Percentiles rank a stretch among this genome's conserved stretches.
These are phyloP conservation scores for Penicillium sp. DNA, from an alignment of 2,329 filamentous ascomycete species.

Conservation along the genomic window DNA sequence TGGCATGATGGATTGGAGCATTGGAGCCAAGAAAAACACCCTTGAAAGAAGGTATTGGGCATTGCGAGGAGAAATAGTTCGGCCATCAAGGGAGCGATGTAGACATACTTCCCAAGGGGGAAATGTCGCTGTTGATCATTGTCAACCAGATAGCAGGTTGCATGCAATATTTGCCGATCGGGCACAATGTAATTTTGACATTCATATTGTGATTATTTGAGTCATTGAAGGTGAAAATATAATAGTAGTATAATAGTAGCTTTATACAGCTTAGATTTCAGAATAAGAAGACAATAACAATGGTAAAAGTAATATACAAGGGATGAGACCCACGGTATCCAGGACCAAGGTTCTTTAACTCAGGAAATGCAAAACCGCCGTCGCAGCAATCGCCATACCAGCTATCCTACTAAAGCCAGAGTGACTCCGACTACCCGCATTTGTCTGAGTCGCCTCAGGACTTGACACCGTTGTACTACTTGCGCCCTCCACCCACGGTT, in stretches of 20 bases:
- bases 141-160: neutral
- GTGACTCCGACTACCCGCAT: neutral
- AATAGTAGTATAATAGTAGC: neutral
- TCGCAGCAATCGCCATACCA: neutral
- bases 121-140: neutral
- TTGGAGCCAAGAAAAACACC: no score
- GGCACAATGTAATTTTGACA: neutral
- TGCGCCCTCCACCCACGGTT: constrained; percentile 24
- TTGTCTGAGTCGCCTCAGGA: constrained; percentile 3
- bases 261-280: neutral
- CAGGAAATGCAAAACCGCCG: constrained; percentile 1
- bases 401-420: neutral
- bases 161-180: neutral
- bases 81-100: constrained; percentile 2
- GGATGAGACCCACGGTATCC: neutral
- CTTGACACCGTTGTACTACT: constrained; percentile 6
- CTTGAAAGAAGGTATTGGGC: neutral
- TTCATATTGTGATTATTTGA: neutral
- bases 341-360: neutral
- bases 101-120: neutral
- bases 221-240: neutral
- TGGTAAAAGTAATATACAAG: neutral
- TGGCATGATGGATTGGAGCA: neutral
- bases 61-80: neutral
- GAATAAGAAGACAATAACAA: neutral